These are phyloP conservation scores for Leccinum disarticulatum DNA, from an alignment of 768 basidiomycete genomes.

Conservation along the genomic window DNA sequence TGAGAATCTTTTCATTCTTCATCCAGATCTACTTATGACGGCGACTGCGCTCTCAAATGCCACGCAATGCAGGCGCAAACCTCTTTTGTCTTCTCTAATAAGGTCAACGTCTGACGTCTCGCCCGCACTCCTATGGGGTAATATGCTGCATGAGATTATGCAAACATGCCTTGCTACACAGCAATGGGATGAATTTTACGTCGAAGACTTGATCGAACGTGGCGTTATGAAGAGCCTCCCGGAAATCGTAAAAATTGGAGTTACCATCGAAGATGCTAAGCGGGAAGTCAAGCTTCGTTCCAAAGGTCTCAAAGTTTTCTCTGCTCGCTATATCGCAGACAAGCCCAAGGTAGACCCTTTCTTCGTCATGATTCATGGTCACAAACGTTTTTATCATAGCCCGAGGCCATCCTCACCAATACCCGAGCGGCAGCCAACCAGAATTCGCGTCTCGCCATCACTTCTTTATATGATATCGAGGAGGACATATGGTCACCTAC, in stretches of 20 bases:
- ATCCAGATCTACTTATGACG: conserved; percentile 91
- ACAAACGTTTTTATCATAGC: conserved; percentile 37
- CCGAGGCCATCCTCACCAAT: conserved; percentile 64
- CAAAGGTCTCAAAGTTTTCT: conserved; percentile 63
- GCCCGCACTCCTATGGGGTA: conserved; percentile 84
- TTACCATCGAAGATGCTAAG: conserved; percentile 60
- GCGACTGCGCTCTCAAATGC: conserved; percentile 86
- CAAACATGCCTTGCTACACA: conserved; percentile 68
- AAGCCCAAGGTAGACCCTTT: conserved; percentile 55
- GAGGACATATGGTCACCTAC: conserved; percentile 98
- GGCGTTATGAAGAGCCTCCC: conserved; percentile 53
- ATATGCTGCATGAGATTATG: conserved; percentile 89
- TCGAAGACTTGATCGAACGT: conserved; percentile 59
- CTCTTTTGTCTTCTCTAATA: conserved; percentile 69
- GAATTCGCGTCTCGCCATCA: conserved; percentile 65
- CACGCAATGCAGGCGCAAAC: conserved; percentile 80
- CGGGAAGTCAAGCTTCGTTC: conserved; percentile 62
- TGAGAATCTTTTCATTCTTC: conserved; percentile 75
- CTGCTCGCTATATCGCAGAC: conserved; percentile 61
- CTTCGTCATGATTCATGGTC: not conserved
- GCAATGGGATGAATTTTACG: conserved; percentile 62
- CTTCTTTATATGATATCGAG: conserved; percentile 81
- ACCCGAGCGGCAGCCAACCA: conserved; percentile 53
- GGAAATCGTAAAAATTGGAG: conserved; percentile 60
- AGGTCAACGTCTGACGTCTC: conserved; percentile 59